Conservation (phyloP, 306 rosid genomes). For the Inga laurina region DNA sequence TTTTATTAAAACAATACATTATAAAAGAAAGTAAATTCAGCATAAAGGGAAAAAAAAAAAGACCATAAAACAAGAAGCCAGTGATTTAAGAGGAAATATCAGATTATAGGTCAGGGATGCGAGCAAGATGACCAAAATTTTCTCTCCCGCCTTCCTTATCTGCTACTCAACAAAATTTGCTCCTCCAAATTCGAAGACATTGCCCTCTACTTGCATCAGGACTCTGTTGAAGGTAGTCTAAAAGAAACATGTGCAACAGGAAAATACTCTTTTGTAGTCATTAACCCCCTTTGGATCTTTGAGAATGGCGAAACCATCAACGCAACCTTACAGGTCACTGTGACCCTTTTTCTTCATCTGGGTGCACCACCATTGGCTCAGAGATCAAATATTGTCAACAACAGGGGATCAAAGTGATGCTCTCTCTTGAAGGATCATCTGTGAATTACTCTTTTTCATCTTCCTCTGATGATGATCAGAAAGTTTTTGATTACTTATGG, state of each 20-base stretch:
- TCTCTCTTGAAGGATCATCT: neutral
- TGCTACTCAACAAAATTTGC: neutral
- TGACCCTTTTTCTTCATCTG: neutral
- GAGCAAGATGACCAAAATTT: neutral
- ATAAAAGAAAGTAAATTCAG: too few species aligned
- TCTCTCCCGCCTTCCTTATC: neutral
- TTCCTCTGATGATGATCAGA: too few species aligned
- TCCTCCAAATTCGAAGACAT: conserved; percentile 2
- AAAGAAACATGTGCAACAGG: conserved; percentile 30
- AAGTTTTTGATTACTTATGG: too few species aligned
- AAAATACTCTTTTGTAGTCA: conserved; percentile 7
- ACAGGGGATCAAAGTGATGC: conserved; percentile 35
- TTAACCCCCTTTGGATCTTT: neutral
- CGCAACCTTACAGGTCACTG: conserved; percentile 23
- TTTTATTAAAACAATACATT: too few species aligned
- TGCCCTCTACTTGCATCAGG: conserved; percentile 34
- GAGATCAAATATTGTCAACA: conserved; percentile 24
- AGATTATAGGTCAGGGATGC: too few species aligned
- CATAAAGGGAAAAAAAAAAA: too few species aligned
- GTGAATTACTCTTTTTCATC: too few species aligned
- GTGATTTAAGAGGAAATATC: too few species aligned
- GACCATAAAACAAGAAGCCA: too few species aligned
- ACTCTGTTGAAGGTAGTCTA: conserved; percentile 5
- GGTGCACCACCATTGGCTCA: neutral
- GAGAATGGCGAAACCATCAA: neutral